phyloP scores from a whole-genome alignment of 768 basidiomycete genomes.

The Mycena leptocephala region DNA sequence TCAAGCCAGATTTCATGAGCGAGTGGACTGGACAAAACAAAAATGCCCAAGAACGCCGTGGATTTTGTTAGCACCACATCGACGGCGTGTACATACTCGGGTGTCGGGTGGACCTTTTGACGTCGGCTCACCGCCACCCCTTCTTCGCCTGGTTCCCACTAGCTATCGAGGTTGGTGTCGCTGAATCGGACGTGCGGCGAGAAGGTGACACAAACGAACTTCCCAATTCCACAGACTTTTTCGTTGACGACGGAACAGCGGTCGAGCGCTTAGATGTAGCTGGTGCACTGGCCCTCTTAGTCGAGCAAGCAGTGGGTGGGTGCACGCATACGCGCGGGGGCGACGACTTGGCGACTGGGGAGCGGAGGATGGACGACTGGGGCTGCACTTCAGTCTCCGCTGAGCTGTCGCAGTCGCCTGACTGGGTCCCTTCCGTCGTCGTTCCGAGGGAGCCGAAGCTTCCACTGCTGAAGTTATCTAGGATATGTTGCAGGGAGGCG shows the following conservation, averaged over 20 bases:
- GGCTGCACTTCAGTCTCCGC: not conserved
- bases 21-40: no score
- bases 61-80: not conserved
- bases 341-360: not conserved
- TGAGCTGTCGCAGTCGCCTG: conserved; percentile 3
- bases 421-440: conserved; percentile 33
- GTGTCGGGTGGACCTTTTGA: no score
- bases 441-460: conserved; percentile 53
- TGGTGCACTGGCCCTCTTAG: not conserved
- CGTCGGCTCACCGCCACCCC: conserved; percentile 28
- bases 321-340: not conserved
- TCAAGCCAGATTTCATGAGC: no score
- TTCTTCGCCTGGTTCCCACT: not conserved
- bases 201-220: not conserved
- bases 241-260: not conserved
- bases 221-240: not conserved
- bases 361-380: not conserved
- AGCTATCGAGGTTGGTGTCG: not conserved
- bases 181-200: not conserved
- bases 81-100: no score
- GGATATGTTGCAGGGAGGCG: conserved; percentile 43
- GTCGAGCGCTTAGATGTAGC: not conserved
- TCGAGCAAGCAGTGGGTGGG: not conserved
- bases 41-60: no score
- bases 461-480: conserved; percentile 50